phyloP scores from a whole-genome alignment of 1,284 basidiomycete genomes.

The Melampsora americana region DNA sequence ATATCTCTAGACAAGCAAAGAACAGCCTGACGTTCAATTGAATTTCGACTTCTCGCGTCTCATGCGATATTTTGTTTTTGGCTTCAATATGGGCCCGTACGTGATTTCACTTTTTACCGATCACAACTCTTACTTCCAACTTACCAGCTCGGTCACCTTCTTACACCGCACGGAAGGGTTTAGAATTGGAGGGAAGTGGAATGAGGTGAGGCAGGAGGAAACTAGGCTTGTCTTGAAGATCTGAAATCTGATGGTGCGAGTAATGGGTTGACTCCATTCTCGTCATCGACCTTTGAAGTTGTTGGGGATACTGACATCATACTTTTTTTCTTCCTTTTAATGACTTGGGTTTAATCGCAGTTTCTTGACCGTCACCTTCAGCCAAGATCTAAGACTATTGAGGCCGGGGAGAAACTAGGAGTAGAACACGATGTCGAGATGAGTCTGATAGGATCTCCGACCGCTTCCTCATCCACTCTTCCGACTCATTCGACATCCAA shows the following conservation, averaged over 20 bases:
- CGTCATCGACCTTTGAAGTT: too few relatives aligned
- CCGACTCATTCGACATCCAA: not conserved
- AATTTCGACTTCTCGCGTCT: constrained; percentile 17
- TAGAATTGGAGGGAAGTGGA: constrained; percentile 37
- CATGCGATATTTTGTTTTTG: constrained; percentile 28
- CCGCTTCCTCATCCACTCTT: not conserved
- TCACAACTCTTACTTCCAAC: not conserved
- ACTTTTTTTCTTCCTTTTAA: too few relatives aligned
- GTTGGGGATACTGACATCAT: too few relatives aligned
- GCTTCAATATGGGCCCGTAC: constrained; percentile 40
- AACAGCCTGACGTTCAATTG: not conserved
- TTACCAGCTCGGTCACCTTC: constrained; percentile 6
- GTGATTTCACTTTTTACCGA: constrained; percentile 6
- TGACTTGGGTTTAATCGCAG: too few relatives aligned
- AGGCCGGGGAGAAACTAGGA: too few relatives aligned
- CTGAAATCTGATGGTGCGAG: too few relatives aligned
- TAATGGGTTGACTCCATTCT: too few relatives aligned
- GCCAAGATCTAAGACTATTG: too few relatives aligned
- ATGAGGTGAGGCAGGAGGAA: constrained; percentile 17
- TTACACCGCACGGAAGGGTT: not conserved
- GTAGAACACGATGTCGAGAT: too few relatives aligned
- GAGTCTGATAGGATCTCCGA: constrained; percentile 3
- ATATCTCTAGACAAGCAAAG: too few relatives aligned
- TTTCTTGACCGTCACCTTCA: too few relatives aligned
- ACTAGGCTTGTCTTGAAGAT: too few relatives aligned